Conservation (phyloP, 306 rosid genomes). For the Pyrus betulifolia region DNA sequence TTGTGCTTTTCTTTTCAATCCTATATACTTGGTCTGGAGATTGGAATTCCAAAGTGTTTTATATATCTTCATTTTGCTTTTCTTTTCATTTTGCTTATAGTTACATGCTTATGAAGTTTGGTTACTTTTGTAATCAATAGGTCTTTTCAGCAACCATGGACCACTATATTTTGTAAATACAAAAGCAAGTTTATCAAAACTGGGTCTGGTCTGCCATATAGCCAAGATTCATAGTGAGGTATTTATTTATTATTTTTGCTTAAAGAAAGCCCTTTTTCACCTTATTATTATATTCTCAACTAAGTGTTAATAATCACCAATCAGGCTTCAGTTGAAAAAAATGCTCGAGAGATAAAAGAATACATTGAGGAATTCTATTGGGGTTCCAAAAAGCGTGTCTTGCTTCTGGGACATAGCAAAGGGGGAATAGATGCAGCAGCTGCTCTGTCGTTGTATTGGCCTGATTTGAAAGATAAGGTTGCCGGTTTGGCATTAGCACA, state of each 20-base stretch:
- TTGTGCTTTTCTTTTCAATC: not conserved
- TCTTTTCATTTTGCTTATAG: not conserved
- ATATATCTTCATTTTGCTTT: not conserved
- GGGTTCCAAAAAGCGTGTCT: constrained; percentile 85
- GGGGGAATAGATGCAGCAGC: constrained; percentile 99
- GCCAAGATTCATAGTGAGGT: constrained; percentile 99
- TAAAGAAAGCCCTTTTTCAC: not conserved
- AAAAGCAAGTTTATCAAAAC: constrained; percentile 70
- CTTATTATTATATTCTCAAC: constrained; percentile 4
- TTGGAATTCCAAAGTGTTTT: not conserved
- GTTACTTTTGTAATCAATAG: constrained; percentile 33
- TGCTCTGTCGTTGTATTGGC: constrained; percentile 91
- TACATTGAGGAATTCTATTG: constrained; percentile 91
- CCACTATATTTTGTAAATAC: constrained; percentile 89
- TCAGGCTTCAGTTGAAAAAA: constrained; percentile 92
- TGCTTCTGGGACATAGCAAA: constrained; percentile 98
- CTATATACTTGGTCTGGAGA: not conserved
- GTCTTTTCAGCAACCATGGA: constrained; percentile 96
- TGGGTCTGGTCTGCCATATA: constrained; percentile 92
- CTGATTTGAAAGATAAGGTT: constrained; percentile 92
- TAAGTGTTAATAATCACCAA: constrained; percentile 21
- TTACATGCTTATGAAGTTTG: constrained; percentile 6
- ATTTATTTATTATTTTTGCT: constrained; percentile 1
- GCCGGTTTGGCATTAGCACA: constrained; percentile 90
- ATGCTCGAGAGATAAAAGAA: constrained; percentile 89